These are phyloP conservation scores for Dysphania ambrosioides DNA, from an alignment of 148 eudicot species.

Conservation along the genomic window DNA sequence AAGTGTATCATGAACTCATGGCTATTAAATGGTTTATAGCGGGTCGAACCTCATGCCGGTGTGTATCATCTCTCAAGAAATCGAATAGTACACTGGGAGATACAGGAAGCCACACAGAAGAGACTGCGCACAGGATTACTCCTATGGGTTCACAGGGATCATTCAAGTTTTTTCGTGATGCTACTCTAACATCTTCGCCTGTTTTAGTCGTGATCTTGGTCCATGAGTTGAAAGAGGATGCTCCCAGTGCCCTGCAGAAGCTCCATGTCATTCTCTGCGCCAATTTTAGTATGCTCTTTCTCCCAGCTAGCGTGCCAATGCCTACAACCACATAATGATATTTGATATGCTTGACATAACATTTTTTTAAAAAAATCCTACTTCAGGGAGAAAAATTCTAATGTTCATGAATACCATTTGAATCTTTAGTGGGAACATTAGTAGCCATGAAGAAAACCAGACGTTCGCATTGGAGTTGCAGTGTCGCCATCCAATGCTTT, in stretches of 20 bases:
- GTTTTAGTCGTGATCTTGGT: constrained; percentile 67
- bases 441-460: constrained; percentile 90
- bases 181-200: constrained; percentile 80
- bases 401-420: constrained; percentile 46
- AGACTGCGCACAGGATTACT: constrained; percentile 68
- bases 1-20: not conserved
- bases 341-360: not conserved
- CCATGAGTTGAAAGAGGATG: constrained; percentile 81
- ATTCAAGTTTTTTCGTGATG: constrained; percentile 75
- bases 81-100: constrained; percentile 64
- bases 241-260: constrained; percentile 74
- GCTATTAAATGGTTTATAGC: not conserved
- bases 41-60: constrained; percentile 59
- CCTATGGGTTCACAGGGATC: constrained; percentile 92
- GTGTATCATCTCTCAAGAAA: constrained; percentile 76
- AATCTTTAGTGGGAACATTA: constrained; percentile 84
- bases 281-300: constrained; percentile 80
- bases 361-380: not conserved
- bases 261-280: constrained; percentile 93
- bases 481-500: constrained; percentile 73
- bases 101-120: constrained; percentile 83
- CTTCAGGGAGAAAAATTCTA: too few relatives aligned
- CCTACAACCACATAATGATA: constrained; percentile 37
- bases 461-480: constrained; percentile 89
- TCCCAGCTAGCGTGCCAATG: constrained; percentile 81